Percentiles rank a stretch among this genome's conserved stretches.
Evolutionary conservation across 441 rosid species (phyloP).

Genomic region (Populus trichocarpa): DNA sequence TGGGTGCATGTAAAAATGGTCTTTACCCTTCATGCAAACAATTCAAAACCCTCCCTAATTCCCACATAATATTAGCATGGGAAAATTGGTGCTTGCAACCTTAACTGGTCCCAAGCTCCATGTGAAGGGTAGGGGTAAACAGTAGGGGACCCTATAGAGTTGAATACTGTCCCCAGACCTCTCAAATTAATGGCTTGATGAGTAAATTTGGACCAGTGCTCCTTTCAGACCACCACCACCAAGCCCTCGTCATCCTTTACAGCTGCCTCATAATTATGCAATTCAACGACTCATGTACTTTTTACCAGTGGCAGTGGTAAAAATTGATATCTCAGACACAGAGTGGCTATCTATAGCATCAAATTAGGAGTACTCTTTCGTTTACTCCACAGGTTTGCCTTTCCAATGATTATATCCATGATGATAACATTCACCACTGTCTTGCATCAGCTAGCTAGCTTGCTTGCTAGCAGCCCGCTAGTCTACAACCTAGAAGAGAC

Average conservation of each 20-base stretch:
- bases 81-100: background rate
- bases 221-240: conserved; percentile 6
- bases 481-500: background rate
- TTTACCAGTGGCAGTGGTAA: background rate
- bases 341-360: too few species aligned
- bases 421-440: background rate
- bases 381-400: background rate
- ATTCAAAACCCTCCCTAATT: too few species aligned
- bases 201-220: conserved; percentile 20
- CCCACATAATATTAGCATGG: too few species aligned
- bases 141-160: conserved; percentile 14
- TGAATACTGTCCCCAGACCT: background rate
- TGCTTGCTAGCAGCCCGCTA: background rate
- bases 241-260: conserved; percentile 15
- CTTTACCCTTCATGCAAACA: background rate
- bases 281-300: conserved; percentile 24
- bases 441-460: background rate
- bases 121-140: background rate
- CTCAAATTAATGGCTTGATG: conserved; percentile 20
- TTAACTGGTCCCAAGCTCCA: conserved; percentile 11
- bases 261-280: conserved; percentile 28
- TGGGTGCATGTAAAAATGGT: too few species aligned
- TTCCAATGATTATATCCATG: background rate
- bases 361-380: too few species aligned
- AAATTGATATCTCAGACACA: background rate